Percentiles rank a stretch among this genome's conserved stretches.
Conservation (phyloP, 2,329 filamentous ascomycete genomes). For the Rhexocercosporidium sp. region DNA sequence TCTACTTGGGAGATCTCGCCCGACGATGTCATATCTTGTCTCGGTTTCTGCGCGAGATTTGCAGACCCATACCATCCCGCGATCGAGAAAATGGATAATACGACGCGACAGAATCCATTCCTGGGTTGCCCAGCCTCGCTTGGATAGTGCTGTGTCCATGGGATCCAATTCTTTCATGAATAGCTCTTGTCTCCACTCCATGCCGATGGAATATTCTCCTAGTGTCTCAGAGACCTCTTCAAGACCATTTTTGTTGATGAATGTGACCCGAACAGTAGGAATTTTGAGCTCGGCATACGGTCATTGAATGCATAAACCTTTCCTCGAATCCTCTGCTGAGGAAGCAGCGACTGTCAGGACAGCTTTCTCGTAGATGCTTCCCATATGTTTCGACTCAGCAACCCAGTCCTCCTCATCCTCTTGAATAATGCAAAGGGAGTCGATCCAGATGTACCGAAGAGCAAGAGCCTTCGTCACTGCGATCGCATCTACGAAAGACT, state of each 20-base stretch:
- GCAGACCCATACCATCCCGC: constrained; percentile 3
- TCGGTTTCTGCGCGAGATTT: not conserved
- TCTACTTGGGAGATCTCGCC: not conserved
- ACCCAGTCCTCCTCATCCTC: constrained; percentile 11
- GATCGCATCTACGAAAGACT: constrained; percentile 4
- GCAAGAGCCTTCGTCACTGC: not conserved
- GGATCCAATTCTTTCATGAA: not conserved
- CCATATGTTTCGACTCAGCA: constrained; percentile 6
- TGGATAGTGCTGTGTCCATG: not conserved
- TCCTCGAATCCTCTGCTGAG: not conserved
- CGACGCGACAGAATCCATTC: constrained; percentile 7
- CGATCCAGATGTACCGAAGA: constrained; percentile 8
- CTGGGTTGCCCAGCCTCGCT: constrained; percentile 3
- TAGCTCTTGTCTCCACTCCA: constrained; percentile 3
- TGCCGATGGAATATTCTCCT: constrained; percentile 1
- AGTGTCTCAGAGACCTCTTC: not conserved
- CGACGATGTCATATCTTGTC: not conserved
- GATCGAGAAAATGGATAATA: constrained; percentile 2
- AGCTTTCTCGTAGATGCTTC: constrained; percentile 3
- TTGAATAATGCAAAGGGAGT: constrained; percentile 14
- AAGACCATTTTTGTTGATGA: too few relatives aligned
- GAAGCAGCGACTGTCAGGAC: constrained; percentile 9
- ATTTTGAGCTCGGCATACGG: not conserved
- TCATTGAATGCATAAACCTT: not conserved
- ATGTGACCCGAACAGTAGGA: not conserved